A percentile compares a stretch with the other conserved stretches of the same genome.
Evolutionary conservation across 805 yeast species (phyloP).

Genomic region (Saccharomyces cerevisiae): DNA sequence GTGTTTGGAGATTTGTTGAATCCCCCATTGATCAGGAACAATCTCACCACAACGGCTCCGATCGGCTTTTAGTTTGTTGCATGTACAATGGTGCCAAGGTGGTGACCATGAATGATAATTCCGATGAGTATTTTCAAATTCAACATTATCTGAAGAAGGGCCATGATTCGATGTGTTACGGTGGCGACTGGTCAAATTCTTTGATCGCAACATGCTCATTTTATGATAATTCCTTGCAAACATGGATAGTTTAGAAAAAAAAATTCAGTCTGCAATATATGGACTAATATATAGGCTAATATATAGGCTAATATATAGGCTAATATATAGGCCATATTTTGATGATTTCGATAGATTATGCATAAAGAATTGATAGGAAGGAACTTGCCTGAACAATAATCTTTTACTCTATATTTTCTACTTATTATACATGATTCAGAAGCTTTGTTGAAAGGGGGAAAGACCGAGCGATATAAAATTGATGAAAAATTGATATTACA

Average conservation of each 20-base stretch:
- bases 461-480: background rate
- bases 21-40: slow-evolving; percentile 30
- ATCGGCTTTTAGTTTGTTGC: slow-evolving; percentile 67
- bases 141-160: slow-evolving; percentile 43
- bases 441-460: background rate
- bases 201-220: slow-evolving; percentile 81
- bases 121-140: slow-evolving; percentile 28
- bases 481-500: background rate
- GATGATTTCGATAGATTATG: no score
- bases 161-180: slow-evolving; percentile 91
- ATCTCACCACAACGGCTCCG: slow-evolving; percentile 13
- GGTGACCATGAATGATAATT: slow-evolving; percentile 32
- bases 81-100: slow-evolving; percentile 94
- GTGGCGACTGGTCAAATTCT: slow-evolving; percentile 73
- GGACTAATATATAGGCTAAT: background rate
- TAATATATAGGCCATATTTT: background rate
- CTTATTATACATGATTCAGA: background rate
- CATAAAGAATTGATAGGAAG: background rate
- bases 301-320: background rate
- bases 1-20: slow-evolving; percentile 89
- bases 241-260: slow-evolving; percentile 41
- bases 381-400: background rate
- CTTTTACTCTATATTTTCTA: background rate
- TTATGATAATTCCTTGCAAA: slow-evolving; percentile 75
- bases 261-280: background rate